Conservation (phyloP, 441 rosid genomes). For the Geranium incanum region DNA sequence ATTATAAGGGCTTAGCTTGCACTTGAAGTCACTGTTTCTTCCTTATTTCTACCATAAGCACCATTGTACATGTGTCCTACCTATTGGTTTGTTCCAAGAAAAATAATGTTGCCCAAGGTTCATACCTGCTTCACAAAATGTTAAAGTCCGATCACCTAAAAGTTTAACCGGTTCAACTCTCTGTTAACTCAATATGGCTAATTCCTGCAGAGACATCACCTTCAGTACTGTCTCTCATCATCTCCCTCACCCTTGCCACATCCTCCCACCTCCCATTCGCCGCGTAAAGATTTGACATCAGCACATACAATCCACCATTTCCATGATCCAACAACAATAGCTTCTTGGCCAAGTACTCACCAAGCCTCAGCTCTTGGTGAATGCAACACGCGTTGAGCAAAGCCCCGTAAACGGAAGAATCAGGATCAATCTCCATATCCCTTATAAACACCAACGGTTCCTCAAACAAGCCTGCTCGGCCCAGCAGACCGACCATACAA, state of each 20-base stretch:
- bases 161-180: too few relatives aligned
- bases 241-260: too few relatives aligned
- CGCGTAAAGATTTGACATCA: conserved; percentile 87
- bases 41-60: too few relatives aligned
- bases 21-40: too few relatives aligned
- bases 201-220: conserved; percentile 68
- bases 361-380: conserved; percentile 57
- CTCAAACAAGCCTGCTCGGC: conserved; percentile 49
- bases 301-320: conserved; percentile 71
- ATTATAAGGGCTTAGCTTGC: too few relatives aligned
- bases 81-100: too few relatives aligned
- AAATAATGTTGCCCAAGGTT: too few relatives aligned
- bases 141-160: too few relatives aligned
- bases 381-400: conserved; percentile 58
- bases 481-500: conserved; percentile 61
- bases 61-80: too few relatives aligned
- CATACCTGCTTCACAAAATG: too few relatives aligned
- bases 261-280: conserved; percentile 21
- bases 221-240: conserved; percentile 49
- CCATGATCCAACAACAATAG: conserved; percentile 47
- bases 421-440: conserved; percentile 45
- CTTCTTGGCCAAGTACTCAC: conserved; percentile 71
- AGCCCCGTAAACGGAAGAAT: conserved; percentile 80
- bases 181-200: conserved; percentile 35
- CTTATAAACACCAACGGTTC: conserved; percentile 48